Evolutionary conservation across 345 rosid genomes (phyloP).

Genomic region (Eucalyptus sp.): DNA sequence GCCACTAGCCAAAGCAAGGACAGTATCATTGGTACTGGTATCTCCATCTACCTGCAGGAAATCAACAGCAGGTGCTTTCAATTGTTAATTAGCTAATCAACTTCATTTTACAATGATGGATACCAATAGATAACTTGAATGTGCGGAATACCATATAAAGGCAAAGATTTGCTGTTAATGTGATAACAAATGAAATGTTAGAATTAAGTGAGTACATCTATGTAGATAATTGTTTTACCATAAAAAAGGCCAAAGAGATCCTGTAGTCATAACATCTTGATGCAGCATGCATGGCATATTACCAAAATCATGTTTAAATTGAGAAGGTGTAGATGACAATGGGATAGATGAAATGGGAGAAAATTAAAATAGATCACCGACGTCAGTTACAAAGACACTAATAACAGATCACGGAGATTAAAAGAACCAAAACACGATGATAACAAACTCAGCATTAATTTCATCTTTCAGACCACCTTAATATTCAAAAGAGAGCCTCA

Average conservation of each 20-base stretch:
- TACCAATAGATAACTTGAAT: not conserved
- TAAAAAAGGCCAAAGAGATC: not conserved
- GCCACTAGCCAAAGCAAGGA: slow-evolving; percentile 88
- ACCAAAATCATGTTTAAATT: not conserved
- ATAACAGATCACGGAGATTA: not conserved
- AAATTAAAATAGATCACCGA: not conserved
- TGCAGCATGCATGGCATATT: not conserved
- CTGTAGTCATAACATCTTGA: not conserved
- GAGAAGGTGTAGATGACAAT: not conserved
- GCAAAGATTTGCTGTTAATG: not conserved
- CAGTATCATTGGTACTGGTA: slow-evolving; percentile 90
- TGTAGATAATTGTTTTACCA: not conserved
- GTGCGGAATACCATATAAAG: not conserved
- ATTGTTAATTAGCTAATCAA: not conserved
- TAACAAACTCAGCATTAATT: not conserved
- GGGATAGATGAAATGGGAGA: not conserved
- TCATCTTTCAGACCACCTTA: not conserved
- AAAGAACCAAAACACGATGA: not conserved
- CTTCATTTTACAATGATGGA: not conserved
- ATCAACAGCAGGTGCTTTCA: not conserved
- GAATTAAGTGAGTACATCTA: not conserved
- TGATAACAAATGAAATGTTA: not conserved
- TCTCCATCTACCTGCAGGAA: slow-evolving; percentile 86
- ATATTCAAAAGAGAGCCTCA: not conserved
- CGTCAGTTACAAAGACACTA: not conserved